Percentiles rank a stretch among this genome's conserved stretches.
Conservation (phyloP, 345 rosid genomes). For the Citrus hindsii region DNA sequence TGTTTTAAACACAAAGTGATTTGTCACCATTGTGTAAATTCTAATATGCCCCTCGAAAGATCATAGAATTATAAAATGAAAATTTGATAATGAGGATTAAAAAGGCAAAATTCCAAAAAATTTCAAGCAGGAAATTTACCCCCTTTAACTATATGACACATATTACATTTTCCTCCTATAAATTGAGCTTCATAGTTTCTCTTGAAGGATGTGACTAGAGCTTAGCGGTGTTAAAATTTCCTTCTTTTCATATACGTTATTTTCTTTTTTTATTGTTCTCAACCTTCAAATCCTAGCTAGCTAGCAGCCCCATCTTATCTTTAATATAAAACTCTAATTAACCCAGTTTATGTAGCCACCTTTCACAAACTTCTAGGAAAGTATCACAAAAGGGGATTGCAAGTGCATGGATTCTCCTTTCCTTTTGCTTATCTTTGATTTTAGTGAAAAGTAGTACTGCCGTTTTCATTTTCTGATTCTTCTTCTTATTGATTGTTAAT, state of each 20-base stretch:
- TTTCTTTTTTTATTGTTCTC: background rate
- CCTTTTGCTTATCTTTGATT: background rate
- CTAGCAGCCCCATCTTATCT: too few species aligned
- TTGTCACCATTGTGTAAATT: background rate
- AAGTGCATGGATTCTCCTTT: background rate
- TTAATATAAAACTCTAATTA: background rate
- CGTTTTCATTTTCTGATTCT: background rate
- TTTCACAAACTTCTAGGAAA: background rate
- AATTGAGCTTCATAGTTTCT: constrained; percentile 11
- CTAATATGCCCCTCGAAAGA: background rate
- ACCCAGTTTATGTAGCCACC: background rate
- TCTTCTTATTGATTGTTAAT: background rate
- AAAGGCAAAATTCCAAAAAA: background rate
- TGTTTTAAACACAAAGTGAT: background rate
- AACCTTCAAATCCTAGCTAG: background rate
- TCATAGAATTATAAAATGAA: background rate
- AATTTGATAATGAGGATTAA: too few species aligned
- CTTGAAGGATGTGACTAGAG: background rate
- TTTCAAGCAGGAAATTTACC: background rate
- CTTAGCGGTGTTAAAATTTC: background rate
- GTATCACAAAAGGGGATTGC: background rate
- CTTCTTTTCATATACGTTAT: background rate
- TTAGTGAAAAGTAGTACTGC: background rate
- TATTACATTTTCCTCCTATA: constrained; percentile 1
- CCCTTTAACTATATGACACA: background rate